Base-by-base conservation (phyloP, 176 grass and related monocot species). In the Bonia amplexicaulis region DNA sequence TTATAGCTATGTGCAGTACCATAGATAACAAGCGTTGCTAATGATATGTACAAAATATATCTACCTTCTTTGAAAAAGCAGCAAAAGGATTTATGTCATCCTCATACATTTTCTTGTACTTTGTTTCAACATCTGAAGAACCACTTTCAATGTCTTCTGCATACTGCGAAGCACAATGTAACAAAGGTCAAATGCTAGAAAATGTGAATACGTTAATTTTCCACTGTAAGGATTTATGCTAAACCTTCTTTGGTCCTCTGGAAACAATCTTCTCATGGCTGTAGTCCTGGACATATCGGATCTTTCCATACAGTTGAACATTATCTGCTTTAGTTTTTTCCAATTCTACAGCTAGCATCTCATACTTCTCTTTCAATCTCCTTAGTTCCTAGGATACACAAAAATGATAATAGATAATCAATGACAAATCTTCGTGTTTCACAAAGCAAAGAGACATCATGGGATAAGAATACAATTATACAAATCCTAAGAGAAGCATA, bases 81-180 rank as follows among this genome's bases (percentile, higher is more conserved):
- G 97, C 97, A 99, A 99, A 99, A 31, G 97, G 97, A 83, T 99
- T 99, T 89, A 99, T 99, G 73, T 99, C 97, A 79, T 99, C 97
- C 88, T 99, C 97, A 19, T 99, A 99, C 88, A 99, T 96, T 84
- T 94, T 99, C 84, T 92, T 96, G 86, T 99, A 99, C 85, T 96
- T 99, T 41, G 93, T 89, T 86, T 99, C 97, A 66, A 99, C 97
- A 89, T 99, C 97, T 81, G 97, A 99, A 66, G 83, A 96, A 70
- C 97, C 92, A 84, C 93, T 99, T 94, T 99, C 97, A 94, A 99
- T 51, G 92, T 99, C 93, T 90, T 99, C 97, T 71, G 87, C 94
- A 85, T 92, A 96, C 97, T 99, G 88, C 23, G 66, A 69, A 73
- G 60, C n/a, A 55, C 35, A 64, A 85, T 19, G 35, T 22, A 44